Conservation (phyloP, 2,329 filamentous ascomycete genomes). For the Hymenoscyphus occultus region DNA sequence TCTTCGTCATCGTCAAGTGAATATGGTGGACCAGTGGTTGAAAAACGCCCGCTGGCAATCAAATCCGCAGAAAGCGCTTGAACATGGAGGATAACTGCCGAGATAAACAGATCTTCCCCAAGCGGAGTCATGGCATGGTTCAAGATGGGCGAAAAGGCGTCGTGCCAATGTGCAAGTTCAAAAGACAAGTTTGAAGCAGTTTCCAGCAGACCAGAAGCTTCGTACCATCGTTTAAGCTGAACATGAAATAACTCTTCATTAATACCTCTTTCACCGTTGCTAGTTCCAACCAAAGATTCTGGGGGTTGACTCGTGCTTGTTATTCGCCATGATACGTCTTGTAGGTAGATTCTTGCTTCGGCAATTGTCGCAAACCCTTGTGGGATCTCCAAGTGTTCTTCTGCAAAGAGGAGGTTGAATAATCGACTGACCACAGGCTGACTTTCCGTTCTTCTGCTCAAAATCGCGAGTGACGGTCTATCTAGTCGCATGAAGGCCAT, state of each 20-base stretch:
- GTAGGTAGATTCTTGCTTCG: conserved; percentile 17
- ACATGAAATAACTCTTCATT: conserved; percentile 5
- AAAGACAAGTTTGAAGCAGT: conserved; percentile 12
- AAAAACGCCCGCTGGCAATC: conserved; percentile 7
- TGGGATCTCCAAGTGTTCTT: conserved; percentile 16
- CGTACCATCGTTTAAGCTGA: conserved; percentile 18
- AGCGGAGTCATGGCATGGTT: conserved; percentile 22
- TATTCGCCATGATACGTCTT: conserved; percentile 17
- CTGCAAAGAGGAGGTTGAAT: conserved; percentile 13
- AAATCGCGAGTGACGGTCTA: conserved; percentile 15
- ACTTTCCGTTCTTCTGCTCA: conserved; percentile 15
- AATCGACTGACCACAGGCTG: conserved; percentile 12
- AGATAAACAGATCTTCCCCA: conserved; percentile 21
- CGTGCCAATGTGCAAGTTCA: conserved; percentile 26
- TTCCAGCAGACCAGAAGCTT: conserved; percentile 7
- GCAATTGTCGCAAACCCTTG: conserved; percentile 13
- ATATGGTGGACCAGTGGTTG: neutral
- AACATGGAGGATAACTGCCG: conserved; percentile 24
- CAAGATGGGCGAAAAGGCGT: conserved; percentile 25
- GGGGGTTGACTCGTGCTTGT: conserved; percentile 5
- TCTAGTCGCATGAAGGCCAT: conserved; percentile 25
- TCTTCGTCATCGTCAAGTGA: neutral
- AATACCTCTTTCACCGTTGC: neutral
- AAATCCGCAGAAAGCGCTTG: conserved; percentile 20
- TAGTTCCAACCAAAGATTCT: neutral